Base-by-base conservation (phyloP, 2,329 filamentous ascomycete species). In the Calcarisporium arbuscula region DNA sequence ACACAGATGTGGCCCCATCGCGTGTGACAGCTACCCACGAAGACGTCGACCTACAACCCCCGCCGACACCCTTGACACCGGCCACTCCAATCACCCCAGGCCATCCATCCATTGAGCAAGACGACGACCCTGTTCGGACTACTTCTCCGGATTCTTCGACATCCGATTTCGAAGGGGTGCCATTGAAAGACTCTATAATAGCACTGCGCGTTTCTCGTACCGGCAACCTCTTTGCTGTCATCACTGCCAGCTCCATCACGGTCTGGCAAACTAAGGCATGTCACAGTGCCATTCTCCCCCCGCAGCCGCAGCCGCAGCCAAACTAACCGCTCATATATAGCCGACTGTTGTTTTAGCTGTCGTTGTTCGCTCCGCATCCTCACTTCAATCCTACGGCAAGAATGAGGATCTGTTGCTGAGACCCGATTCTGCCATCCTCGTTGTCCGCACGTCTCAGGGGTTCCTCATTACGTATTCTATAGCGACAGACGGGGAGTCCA, bases 391-490 rank as follows among this genome's bases (percentile, higher is more conserved):
- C 3, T 96, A 96, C 54, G 92, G 92, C 25, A 72, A 78, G 23
- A 96, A 95, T 57, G 75, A 84, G 35, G 80, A 86, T 47, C 74
- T 98, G 28, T 71, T 95, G 9, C 75, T 98, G 39, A 82, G 89
- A 35, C 90, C 92, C 5, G 92, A 98, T 59, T 88, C 87, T 6
- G 83, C 86, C 39, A 94, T 96, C 34, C 77, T 95, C 33, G 88
- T 95, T 23, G 80, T 95, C 28, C 88, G 90, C 53, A 96, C 92
- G 4, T 74, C 79, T 26, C 67, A 80, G 30, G 89, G 89, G 41
- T 96, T 85, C 55, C 72, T 98, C 19, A 92, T 98, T 48, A 96
- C 89, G 5, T 98, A 98, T 56, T 90, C 89, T 0, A 69, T 98
- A 27, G 85, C 88, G 10, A 87, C 82, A 14, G 90, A 95, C 53